Percentiles rank a stretch among this genome's conserved stretches.
These are phyloP conservation scores for Tetrapisispora iriomotensis DNA, from an alignment of 805 yeast species.

Conservation along the genomic window DNA sequence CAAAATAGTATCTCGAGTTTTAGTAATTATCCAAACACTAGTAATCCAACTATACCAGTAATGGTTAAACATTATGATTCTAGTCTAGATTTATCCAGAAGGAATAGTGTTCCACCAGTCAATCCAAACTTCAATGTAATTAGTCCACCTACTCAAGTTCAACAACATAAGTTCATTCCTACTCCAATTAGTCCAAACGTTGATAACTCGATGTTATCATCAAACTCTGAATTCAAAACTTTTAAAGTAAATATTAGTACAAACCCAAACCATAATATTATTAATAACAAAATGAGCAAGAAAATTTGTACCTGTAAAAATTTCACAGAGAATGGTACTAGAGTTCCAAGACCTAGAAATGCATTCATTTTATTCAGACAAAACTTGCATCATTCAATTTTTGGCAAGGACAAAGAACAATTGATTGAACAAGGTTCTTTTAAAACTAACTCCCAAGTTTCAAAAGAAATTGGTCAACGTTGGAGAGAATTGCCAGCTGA, in stretches of 20 bases:
- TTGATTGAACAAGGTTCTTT: constrained; percentile 26
- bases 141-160: neutral
- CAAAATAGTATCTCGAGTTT: constrained; percentile 1
- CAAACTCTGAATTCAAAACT: neutral
- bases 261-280: neutral
- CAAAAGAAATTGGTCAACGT: constrained; percentile 47
- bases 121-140: neutral
- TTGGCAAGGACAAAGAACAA: constrained; percentile 13
- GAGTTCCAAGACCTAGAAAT: constrained; percentile 59
- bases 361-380: constrained; percentile 80
- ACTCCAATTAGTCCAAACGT: constrained; percentile 1
- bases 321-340: constrained; percentile 3
- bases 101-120: neutral
- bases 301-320: constrained; percentile 4
- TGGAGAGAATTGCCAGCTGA: constrained; percentile 34
- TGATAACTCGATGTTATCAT: neutral
- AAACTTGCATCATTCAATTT: constrained; percentile 57
- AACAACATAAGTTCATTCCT: neutral
- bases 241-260: neutral
- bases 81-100: neutral
- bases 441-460: constrained; percentile 27
- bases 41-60: neutral
- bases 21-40: neutral
- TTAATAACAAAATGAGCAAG: neutral
- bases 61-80: neutral